phyloP scores from a whole-genome alignment of 352 stramenopile species.

The Phytopythium helicoides region DNA sequence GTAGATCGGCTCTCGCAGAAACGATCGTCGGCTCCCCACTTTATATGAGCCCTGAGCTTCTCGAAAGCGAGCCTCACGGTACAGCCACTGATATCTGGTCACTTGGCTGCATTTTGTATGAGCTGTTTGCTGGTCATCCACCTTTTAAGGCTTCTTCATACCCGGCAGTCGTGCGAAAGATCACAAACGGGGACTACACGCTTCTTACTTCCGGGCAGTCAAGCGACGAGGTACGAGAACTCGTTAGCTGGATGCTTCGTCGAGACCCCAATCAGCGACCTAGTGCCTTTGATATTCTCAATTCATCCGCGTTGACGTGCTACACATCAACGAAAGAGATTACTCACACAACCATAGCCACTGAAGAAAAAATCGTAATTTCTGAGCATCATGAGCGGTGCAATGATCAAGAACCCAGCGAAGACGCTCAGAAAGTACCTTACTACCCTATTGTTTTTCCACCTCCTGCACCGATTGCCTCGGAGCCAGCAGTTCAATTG shows the following conservation, averaged over 20 bases:
- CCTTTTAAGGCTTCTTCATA: constrained; percentile 66
- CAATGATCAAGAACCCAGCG: no score
- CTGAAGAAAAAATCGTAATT: no score
- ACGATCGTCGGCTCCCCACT: constrained; percentile 66
- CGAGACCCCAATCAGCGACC: constrained; percentile 26
- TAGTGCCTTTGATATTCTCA: background rate
- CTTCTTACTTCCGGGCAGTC: constrained; percentile 13
- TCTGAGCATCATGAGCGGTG: no score
- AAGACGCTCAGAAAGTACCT: no score
- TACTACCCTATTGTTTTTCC: no score
- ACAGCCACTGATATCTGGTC: constrained; percentile 75
- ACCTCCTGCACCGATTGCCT: no score
- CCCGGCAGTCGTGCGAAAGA: constrained; percentile 42
- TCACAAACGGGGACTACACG: constrained; percentile 35
- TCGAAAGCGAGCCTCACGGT: constrained; percentile 55
- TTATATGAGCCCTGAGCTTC: constrained; percentile 77
- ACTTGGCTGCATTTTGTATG: constrained; percentile 80
- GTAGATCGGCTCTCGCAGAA: constrained; percentile 20
- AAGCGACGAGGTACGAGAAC: constrained; percentile 11
- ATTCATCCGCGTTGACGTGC: background rate
- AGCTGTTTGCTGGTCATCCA: constrained; percentile 41
- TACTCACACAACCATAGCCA: no score
- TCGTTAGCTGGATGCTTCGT: constrained; percentile 29
- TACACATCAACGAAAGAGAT: background rate
- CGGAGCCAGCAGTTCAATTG: no score